A percentile compares a stretch with the other conserved stretches of the same genome.
phyloP scores from a whole-genome alignment of 805 yeast genomes.

The Yamadazyma endophytica region DNA sequence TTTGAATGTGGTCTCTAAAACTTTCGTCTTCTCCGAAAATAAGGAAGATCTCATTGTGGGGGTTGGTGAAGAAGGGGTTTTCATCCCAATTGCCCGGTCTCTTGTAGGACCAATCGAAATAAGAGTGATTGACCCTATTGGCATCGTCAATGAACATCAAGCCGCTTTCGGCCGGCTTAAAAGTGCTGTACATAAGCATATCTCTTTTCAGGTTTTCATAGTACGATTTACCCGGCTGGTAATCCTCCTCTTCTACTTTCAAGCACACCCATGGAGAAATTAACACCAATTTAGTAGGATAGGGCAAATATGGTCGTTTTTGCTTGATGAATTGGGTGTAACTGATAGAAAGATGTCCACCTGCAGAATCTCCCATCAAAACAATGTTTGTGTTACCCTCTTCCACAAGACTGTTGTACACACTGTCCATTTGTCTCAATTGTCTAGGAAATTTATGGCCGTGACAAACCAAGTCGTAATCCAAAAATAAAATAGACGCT shows the following conservation, averaged over 20 bases:
- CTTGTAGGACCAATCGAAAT: constrained; percentile 10
- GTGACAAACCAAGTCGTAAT: constrained; percentile 24
- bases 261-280: constrained; percentile 39
- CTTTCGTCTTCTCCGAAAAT: constrained; percentile 40
- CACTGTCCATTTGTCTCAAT: constrained; percentile 22
- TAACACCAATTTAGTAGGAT: constrained; percentile 25
- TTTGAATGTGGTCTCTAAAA: constrained; percentile 36
- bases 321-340: constrained; percentile 24
- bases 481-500: constrained; percentile 22
- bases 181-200: constrained; percentile 13
- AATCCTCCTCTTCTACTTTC: constrained; percentile 13
- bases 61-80: constrained; percentile 26
- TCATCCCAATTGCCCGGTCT: constrained; percentile 25
- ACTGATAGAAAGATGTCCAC: constrained; percentile 31
- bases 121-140: constrained; percentile 5
- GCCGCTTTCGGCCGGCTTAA: constrained; percentile 1
- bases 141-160: constrained; percentile 5
- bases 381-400: constrained; percentile 24
- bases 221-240: constrained; percentile 29
- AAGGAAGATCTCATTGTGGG: constrained; percentile 22
- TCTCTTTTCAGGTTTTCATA: constrained; percentile 23
- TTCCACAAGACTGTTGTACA: constrained; percentile 17
- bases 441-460: constrained; percentile 30
- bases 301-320: constrained; percentile 11
- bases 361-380: constrained; percentile 39